Evolutionary conservation across 257 asterid genomes (phyloP).

Genomic region (Solanum ossicruentum): DNA sequence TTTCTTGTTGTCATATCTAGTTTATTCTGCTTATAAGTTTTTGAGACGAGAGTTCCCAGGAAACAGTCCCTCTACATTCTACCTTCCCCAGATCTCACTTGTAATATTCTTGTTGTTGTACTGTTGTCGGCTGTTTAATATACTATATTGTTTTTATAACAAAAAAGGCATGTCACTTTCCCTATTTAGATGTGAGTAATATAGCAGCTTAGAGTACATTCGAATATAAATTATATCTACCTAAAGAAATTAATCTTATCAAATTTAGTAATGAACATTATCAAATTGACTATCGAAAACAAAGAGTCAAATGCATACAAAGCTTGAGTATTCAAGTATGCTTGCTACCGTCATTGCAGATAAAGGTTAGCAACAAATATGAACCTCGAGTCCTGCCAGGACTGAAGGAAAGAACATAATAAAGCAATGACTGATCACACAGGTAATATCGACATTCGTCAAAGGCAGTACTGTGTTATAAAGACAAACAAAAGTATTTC

Average conservation of each 20-base stretch:
- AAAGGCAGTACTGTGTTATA: not conserved
- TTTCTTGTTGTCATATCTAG: no score
- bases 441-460: not conserved
- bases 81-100: no score
- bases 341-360: not conserved
- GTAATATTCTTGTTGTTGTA: no score
- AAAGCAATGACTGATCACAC: not conserved
- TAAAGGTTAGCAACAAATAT: not conserved
- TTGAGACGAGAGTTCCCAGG: rapidly evolving
- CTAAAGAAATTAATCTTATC: not conserved
- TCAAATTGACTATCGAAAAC: not conserved
- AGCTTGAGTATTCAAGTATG: not conserved
- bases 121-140: not conserved
- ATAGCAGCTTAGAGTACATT: not conserved
- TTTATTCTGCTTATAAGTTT: no score
- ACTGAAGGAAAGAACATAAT: not conserved
- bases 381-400: not conserved
- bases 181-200: not conserved
- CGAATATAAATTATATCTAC: not conserved
- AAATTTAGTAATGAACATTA: not conserved
- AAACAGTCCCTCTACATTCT: no score
- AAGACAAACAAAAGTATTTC: not conserved
- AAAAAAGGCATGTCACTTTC: not conserved
- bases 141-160: not conserved
- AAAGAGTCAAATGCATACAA: not conserved